phyloP scores from a whole-genome alignment of 441 rosid species.

The Populus hybrid region DNA sequence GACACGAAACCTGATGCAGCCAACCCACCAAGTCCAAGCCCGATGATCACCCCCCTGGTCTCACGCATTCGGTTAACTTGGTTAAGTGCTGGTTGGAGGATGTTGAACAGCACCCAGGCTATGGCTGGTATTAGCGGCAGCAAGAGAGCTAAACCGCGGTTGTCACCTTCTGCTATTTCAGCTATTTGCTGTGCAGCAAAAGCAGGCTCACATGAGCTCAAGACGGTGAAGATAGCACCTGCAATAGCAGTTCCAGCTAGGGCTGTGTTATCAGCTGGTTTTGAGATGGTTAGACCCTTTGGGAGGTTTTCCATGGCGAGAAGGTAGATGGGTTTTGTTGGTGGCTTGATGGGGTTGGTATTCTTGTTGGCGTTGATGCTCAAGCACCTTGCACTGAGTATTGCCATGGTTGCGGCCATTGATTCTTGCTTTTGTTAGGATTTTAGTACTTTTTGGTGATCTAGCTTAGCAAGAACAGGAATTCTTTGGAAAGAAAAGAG shows the following conservation, averaged over 20 bases:
- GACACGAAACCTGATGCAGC: constrained; percentile 48
- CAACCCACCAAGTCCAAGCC: constrained; percentile 71
- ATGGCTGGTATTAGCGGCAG: constrained; percentile 81
- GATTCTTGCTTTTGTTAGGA: not conserved
- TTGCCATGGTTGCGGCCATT: constrained; percentile 75
- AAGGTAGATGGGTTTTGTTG: constrained; percentile 37
- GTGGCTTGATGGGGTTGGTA: constrained; percentile 17
- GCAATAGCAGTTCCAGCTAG: constrained; percentile 51
- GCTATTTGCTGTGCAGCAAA: constrained; percentile 81
- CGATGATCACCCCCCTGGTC: constrained; percentile 55
- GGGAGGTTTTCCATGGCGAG: constrained; percentile 39
- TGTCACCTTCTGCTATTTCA: constrained; percentile 73
- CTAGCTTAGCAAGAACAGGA: not conserved
- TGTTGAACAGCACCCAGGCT: constrained; percentile 90
- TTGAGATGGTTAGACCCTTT: constrained; percentile 38
- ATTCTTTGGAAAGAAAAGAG: constrained; percentile 4
- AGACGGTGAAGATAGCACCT: constrained; percentile 71
- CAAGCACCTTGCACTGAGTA: constrained; percentile 55
- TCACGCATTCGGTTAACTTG: constrained; percentile 76
- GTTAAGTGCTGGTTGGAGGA: constrained; percentile 87
- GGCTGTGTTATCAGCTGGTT: constrained; percentile 26
- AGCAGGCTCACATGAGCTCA: constrained; percentile 68
- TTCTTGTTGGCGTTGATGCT: constrained; percentile 30
- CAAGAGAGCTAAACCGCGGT: constrained; percentile 77
- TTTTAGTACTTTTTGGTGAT: not conserved